These are phyloP conservation scores for Falciphora oryzae DNA, from an alignment of 2,329 filamentous ascomycete species.

Conservation along the genomic window DNA sequence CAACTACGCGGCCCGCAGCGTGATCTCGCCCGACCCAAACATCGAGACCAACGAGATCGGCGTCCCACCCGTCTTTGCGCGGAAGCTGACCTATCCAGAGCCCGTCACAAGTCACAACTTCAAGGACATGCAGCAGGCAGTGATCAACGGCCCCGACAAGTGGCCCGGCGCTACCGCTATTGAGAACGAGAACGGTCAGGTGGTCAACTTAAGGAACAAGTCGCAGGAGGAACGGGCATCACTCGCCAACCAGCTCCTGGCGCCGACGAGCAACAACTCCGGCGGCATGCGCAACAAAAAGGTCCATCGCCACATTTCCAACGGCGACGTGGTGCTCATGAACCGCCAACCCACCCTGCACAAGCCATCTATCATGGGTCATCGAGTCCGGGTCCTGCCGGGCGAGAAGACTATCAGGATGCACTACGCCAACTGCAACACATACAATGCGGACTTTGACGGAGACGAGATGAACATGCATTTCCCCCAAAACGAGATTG, in stretches of 20 bases:
- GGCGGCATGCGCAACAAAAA: conserved; percentile 86
- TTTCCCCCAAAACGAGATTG: conserved; percentile 95
- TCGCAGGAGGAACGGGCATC: conserved; percentile 81
- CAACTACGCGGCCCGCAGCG: conserved; percentile 94
- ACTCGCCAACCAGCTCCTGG: conserved; percentile 86
- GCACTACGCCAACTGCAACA: conserved; percentile 99
- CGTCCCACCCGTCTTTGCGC: conserved; percentile 95
- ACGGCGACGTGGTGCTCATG: conserved; percentile 97
- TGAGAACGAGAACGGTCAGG: conserved; percentile 90
- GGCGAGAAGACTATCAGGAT: conserved; percentile 97
- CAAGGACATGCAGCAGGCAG: conserved; percentile 89
- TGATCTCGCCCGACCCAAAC: conserved; percentile 97
- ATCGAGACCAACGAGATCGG: conserved; percentile 99
- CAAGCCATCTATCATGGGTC: conserved; percentile 98
- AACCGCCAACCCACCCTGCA: conserved; percentile 97
- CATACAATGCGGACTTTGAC: conserved; percentile 98
- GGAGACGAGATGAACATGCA: conserved; percentile 99
- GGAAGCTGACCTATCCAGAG: conserved; percentile 92
- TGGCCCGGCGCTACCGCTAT: conserved; percentile 95
- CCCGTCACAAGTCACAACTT: conserved; percentile 97
- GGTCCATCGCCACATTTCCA: conserved; percentile 90
- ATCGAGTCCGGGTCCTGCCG: conserved; percentile 83
- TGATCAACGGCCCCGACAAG: conserved; percentile 87
- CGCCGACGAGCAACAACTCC: conserved; percentile 68
- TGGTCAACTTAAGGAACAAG: conserved; percentile 82